These are phyloP conservation scores for Fusarium sp. DNA, from an alignment of 2,329 filamentous ascomycete species.

Conservation along the genomic window DNA sequence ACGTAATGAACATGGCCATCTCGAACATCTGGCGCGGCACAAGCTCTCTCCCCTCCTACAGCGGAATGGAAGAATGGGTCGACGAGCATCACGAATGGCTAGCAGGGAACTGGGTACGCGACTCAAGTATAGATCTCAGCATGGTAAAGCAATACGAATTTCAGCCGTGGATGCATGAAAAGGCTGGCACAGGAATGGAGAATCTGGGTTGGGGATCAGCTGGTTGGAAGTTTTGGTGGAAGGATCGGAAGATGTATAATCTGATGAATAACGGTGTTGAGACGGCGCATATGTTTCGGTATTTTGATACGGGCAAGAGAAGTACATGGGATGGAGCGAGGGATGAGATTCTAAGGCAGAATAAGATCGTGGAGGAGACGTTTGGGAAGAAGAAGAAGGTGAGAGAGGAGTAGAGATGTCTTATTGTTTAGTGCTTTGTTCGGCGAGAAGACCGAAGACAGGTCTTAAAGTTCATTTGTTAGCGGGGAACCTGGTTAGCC, in stretches of 20 bases:
- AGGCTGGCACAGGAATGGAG: slow-evolving; percentile 58
- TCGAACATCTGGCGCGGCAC: slow-evolving; percentile 29
- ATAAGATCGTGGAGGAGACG: slow-evolving; percentile 7
- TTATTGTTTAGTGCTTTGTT: background rate
- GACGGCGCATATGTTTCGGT: slow-evolving; percentile 55
- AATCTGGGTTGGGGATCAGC: slow-evolving; percentile 56
- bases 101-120: slow-evolving; percentile 4
- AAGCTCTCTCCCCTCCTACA: background rate
- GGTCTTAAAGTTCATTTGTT: background rate
- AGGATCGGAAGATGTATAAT: slow-evolving; percentile 52
- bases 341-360: slow-evolving; percentile 40
- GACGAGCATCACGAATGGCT: slow-evolving; percentile 27
- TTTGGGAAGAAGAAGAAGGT: slow-evolving; percentile 4
- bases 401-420: slow-evolving; percentile 1
- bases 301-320: slow-evolving; percentile 57
- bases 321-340: slow-evolving; percentile 55
- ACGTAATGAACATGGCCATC: slow-evolving; percentile 34
- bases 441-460: background rate
- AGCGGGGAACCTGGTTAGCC: background rate
- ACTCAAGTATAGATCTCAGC: slow-evolving; percentile 18
- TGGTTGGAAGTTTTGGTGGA: slow-evolving; percentile 58
- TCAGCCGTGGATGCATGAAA: slow-evolving; percentile 52
- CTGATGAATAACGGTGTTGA: slow-evolving; percentile 55
- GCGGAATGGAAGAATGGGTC: slow-evolving; percentile 29
- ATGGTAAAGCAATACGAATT: slow-evolving; percentile 51